These are phyloP conservation scores for Metschnikowia hibisci DNA, from an alignment of 805 yeast species.

Conservation along the genomic window DNA sequence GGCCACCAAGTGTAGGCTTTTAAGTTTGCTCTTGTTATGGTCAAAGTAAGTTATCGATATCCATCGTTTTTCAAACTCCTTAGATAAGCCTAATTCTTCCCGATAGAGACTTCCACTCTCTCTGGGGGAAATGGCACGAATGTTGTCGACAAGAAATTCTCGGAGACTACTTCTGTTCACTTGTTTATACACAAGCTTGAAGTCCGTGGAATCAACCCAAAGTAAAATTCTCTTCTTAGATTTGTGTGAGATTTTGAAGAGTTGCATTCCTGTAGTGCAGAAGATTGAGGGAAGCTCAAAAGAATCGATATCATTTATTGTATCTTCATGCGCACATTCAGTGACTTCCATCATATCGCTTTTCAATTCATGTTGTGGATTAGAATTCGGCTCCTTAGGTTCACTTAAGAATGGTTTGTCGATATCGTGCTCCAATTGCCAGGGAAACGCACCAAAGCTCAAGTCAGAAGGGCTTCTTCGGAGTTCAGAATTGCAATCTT, in stretches of 20 bases:
- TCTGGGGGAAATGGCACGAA: constrained; percentile 57
- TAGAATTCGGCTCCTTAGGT: not conserved
- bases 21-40: constrained; percentile 56
- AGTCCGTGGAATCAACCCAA: constrained; percentile 51
- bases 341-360: not conserved
- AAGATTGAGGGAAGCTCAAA: constrained; percentile 31
- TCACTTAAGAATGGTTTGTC: not conserved
- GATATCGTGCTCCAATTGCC: not conserved
- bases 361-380: not conserved
- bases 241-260: constrained; percentile 66
- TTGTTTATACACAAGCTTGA: constrained; percentile 50
- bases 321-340: not conserved
- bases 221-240: constrained; percentile 60
- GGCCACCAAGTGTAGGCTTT: constrained; percentile 78
- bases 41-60: constrained; percentile 71
- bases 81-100: constrained; percentile 74
- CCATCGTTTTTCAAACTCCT: constrained; percentile 69
- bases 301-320: constrained; percentile 12
- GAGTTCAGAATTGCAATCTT: not conserved
- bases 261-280: constrained; percentile 55
- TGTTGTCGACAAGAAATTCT: constrained; percentile 52
- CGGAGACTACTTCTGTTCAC: constrained; percentile 17
- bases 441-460: not conserved
- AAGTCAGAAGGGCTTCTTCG: not conserved
- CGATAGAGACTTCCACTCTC: constrained; percentile 78